A percentile compares a stretch with the other conserved stretches of the same genome.
phyloP scores from a whole-genome alignment of 2,329 filamentous ascomycete species.

The Acrodontium crateriforme region DNA sequence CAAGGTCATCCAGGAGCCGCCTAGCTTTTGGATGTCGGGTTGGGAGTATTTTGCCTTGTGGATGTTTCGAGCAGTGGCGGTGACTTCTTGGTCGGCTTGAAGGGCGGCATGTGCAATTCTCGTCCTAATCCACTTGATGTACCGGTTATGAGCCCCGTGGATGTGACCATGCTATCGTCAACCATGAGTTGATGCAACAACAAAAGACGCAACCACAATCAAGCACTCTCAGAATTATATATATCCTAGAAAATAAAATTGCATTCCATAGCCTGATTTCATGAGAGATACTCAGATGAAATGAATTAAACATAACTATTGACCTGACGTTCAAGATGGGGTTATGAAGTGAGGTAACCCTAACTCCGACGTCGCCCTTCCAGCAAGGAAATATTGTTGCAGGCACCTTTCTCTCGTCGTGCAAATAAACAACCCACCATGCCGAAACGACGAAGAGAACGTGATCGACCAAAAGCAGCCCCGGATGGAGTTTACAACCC shows the following conservation, averaged over 20 bases:
- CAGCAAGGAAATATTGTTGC: neutral
- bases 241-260: too few relatives aligned
- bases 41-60: constrained; percentile 2
- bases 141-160: constrained; percentile 9
- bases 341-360: too few relatives aligned
- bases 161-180: constrained; percentile 1
- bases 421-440: constrained; percentile 4
- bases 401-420: neutral
- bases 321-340: neutral
- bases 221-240: too few relatives aligned
- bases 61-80: constrained; percentile 8
- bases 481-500: constrained; percentile 17
- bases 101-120: constrained; percentile 9
- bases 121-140: constrained; percentile 9
- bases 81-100: constrained; percentile 5
- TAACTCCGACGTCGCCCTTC: neutral
- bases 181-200: too few relatives aligned
- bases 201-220: too few relatives aligned
- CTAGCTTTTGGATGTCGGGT: constrained; percentile 5
- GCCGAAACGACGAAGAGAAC: constrained; percentile 16
- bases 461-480: constrained; percentile 19
- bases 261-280: too few relatives aligned
- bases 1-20: constrained; percentile 4
- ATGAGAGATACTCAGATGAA: too few relatives aligned
- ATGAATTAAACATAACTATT: constrained; percentile 1